Evolutionary conservation across 305 asterid genomes (phyloP).

Genomic region (Coffea humblotiana): DNA sequence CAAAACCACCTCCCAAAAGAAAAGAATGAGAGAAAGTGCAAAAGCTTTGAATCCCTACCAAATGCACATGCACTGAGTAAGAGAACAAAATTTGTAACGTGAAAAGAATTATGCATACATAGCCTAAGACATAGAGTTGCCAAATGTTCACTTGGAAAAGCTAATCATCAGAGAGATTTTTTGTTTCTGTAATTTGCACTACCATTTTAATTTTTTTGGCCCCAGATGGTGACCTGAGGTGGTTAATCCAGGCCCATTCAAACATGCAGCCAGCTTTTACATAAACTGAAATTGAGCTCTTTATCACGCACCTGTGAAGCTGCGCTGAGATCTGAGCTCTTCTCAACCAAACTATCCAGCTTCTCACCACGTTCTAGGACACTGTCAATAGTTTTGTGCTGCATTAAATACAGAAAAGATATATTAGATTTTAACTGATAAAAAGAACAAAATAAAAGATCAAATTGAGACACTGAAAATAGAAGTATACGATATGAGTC

Average conservation of each 20-base stretch:
- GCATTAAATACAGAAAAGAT: constrained; percentile 31
- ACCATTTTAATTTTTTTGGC: background rate
- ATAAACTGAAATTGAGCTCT: background rate
- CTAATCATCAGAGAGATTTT: background rate
- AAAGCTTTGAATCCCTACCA: background rate
- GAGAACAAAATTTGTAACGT: background rate
- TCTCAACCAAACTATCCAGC: constrained; percentile 92
- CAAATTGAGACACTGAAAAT: background rate
- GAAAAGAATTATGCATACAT: background rate
- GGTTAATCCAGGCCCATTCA: background rate
- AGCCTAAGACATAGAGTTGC: background rate
- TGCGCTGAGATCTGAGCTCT: constrained; percentile 97
- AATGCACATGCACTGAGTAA: background rate
- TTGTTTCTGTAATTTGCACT: background rate
- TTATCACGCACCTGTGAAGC: constrained; percentile 75
- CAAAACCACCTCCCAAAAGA: background rate
- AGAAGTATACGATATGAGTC: background rate
- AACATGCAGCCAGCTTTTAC: background rate
- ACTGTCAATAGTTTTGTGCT: constrained; percentile 98
- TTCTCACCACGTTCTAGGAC: constrained; percentile 88
- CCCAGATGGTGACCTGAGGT: background rate
- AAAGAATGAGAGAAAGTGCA: background rate
- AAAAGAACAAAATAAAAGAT: background rate
- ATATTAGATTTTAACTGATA: background rate
- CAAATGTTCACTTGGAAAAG: background rate